Base-by-base conservation (phyloP, 2,329 filamentous ascomycete genomes). In the Plenodomus tracheiphilus region DNA sequence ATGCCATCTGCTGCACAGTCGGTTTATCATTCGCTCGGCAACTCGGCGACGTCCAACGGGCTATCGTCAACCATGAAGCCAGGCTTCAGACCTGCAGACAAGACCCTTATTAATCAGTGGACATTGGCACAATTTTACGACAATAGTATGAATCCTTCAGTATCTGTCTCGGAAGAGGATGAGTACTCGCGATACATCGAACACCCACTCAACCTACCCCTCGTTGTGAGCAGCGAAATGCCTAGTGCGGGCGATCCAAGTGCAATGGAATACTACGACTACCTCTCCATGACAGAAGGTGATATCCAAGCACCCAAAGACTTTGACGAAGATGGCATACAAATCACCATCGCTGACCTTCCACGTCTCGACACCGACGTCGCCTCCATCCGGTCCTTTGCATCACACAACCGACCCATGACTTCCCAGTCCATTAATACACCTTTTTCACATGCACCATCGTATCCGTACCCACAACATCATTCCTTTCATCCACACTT, bases 111-210 rank as follows among this genome's bases (percentile, higher is more conserved):
- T 47, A 88, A 90, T 13, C 91, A 96, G 69, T 92, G 89, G 87
- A 95, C 90, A 0, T 87, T 97, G 40, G 87, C 87, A 16, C 88
- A 95, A 65, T 87, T 96, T 41, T 88, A 97, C 38, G 81, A 86
- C 44, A 88, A 92, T 68, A 94, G 90, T 4, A 80, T 97, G 38
- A 88, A 96, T 58, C 94, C 94, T 1, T 86, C 85, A 0, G 89
- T 99, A 32, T 88, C 83, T 7, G 74, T 81, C 7, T 81, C 84
- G 34, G 93, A 97, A 75, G 84, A 85, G 19, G 85, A 88, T 39
- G 94, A 97, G 69, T 99, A 99, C 69, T 82, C 86, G 49, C 85
- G 88, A 19, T 99, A 97, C 72, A 85, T 99, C 58, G 85, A 69
- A 11, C 94, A 99, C 65, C 92, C 94, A 1, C 86, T 96, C 47